Evolutionary conservation across 805 yeast species (phyloP).

Genomic region (Nematodospora valgi): DNA sequence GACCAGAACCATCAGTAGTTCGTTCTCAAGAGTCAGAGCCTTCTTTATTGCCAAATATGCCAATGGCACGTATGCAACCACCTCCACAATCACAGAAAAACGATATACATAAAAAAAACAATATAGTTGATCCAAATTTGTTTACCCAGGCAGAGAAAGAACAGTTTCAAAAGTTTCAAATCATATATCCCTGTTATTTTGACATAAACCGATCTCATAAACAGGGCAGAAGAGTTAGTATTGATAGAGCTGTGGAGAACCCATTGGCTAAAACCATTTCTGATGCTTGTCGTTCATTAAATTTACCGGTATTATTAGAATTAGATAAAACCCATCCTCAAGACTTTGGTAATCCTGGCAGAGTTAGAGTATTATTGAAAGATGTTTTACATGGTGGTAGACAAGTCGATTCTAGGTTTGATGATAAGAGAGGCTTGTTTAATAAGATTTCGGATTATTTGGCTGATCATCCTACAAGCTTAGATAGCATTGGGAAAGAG

Average conservation of each 20-base stretch:
- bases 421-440: constrained; percentile 62
- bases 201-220: constrained; percentile 70
- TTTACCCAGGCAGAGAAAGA: constrained; percentile 56
- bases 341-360: constrained; percentile 97
- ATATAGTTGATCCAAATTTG: constrained; percentile 28
- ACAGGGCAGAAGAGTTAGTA: constrained; percentile 80
- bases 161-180: constrained; percentile 65
- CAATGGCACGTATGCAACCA: constrained; percentile 14
- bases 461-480: constrained; percentile 64
- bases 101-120: constrained; percentile 14
- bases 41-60: constrained; percentile 24
- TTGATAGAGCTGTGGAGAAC: constrained; percentile 69
- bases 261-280: constrained; percentile 82
- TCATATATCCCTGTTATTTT: constrained; percentile 89
- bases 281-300: constrained; percentile 59
- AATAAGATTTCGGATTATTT: constrained; percentile 59
- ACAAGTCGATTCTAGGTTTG: constrained; percentile 26
- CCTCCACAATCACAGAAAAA: constrained; percentile 11
- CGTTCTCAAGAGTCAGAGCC: constrained; percentile 56
- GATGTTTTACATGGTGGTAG: constrained; percentile 39
- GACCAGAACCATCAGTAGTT: constrained; percentile 55
- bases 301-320: constrained; percentile 52
- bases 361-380: constrained; percentile 74
- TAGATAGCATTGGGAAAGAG: constrained; percentile 45
- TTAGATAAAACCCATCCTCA: constrained; percentile 91